Evolutionary conservation across 495 filamentous ascomycete genomes (phyloP).

Genomic region (Immersiella caudata): DNA sequence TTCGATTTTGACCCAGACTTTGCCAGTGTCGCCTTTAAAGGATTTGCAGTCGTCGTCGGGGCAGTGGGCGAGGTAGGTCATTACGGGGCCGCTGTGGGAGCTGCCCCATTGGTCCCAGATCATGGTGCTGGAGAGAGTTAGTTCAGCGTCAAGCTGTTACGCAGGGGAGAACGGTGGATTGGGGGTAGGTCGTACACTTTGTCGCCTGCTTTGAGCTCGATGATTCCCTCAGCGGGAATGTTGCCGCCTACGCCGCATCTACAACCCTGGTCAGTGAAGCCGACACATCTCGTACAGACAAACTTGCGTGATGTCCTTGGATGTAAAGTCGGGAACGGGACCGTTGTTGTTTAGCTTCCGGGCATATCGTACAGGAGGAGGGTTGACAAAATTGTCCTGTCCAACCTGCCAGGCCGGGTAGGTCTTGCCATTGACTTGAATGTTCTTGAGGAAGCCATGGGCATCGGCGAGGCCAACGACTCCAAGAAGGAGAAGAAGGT

Average conservation of each 20-base stretch:
- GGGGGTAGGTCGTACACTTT: constrained; percentile 21
- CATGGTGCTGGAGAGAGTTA: constrained; percentile 20
- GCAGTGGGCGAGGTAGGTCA: constrained; percentile 37
- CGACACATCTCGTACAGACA: too few species aligned
- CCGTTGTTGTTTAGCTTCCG: constrained; percentile 27
- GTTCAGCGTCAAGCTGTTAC: too few species aligned
- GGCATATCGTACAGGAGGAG: constrained; percentile 25
- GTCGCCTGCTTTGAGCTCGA: constrained; percentile 29
- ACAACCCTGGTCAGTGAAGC: neutral
- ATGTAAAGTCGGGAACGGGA: constrained; percentile 30
- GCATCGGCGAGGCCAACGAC: constrained; percentile 22
- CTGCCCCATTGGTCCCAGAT: constrained; percentile 30
- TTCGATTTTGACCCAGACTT: constrained; percentile 47
- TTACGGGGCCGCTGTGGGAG: constrained; percentile 23
- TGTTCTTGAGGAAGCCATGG: constrained; percentile 28
- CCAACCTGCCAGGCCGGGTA: constrained; percentile 31
- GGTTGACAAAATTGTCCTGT: constrained; percentile 26
- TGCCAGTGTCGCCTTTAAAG: constrained; percentile 29
- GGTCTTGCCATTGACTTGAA: constrained; percentile 26
- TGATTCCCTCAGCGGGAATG: constrained; percentile 20
- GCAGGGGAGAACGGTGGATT: neutral
- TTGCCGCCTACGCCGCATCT: constrained; percentile 27
- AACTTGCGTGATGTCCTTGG: constrained; percentile 24
- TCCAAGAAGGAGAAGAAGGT: constrained; percentile 5
- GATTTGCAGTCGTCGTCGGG: constrained; percentile 38